Evolutionary conservation across 2,329 filamentous ascomycete species (phyloP), one percentile per base, ranked within the genome.

Genomic region (Aspergillus thermomutatus): DNA sequence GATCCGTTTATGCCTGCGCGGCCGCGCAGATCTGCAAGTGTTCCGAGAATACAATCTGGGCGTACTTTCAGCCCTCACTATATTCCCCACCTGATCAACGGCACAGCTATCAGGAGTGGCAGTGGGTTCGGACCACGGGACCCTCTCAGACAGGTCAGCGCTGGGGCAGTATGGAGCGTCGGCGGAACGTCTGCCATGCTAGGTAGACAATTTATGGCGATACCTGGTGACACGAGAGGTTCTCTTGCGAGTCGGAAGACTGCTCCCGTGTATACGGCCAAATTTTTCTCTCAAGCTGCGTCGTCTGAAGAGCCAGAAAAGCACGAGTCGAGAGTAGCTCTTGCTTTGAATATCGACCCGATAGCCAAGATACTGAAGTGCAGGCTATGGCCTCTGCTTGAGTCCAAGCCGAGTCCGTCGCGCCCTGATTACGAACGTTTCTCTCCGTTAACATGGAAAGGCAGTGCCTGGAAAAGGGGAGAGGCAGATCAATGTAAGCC

Each of bases 301-400:
- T 73, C 78, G 1, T 80, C 84, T 40, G 84, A 89, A 40, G 85
- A 91, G 43, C 76, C 82, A 11, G 84, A 88, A 55, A 85, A 83
- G 52, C 89, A 96, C 68, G 85, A 89, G 66, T 83, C 83, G 43
- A 85, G 91, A 27, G 76, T 99, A 54, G 92, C 92, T 8, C 78
- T 87, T 17, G 94, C 94, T 2, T 80, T 97, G 52, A 83, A 90
- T n/a, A 82, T 97, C 58, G 87, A 96, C 68, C 86, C 85, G 48
- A 79, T 83, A 28, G 80, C 82, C 26, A 84, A 85, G 59, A 78
- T 96, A 14, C 79, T 96, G 28, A 86, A 85, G 53, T 70, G 65
- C 53, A 55, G 62, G n/a, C 45, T 50, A 37, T 62, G 56, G 54
- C 49, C 61, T 47, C 21, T 68, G 52, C 60, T 60, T 31, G 61